Conservation (phyloP, 2,329 filamentous ascomycete species). For the Delphinella strobiligena region DNA sequence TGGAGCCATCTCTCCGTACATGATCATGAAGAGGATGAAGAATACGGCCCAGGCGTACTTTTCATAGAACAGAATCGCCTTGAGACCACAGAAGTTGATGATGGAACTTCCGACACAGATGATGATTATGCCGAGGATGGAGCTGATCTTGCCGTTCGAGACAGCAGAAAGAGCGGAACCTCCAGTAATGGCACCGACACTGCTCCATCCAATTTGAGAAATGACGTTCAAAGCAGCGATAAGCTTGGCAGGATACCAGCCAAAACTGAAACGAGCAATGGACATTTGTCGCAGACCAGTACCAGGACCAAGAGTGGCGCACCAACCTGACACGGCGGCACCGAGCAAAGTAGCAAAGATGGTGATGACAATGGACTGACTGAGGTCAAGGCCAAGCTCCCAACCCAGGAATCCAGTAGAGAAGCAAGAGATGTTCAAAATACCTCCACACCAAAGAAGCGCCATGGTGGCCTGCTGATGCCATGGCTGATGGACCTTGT, state of each 20-base stretch:
- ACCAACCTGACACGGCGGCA: slow-evolving; percentile 20
- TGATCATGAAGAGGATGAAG: slow-evolving; percentile 35
- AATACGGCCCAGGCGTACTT: slow-evolving; percentile 38
- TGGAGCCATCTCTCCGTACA: slow-evolving; percentile 34
- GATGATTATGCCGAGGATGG: slow-evolving; percentile 33
- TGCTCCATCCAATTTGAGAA: slow-evolving; percentile 32
- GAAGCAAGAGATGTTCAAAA: slow-evolving; percentile 24
- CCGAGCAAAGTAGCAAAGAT: slow-evolving; percentile 22
- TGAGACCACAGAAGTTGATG: slow-evolving; percentile 29
- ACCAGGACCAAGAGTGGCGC: slow-evolving; percentile 21
- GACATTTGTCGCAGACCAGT: slow-evolving; percentile 32
- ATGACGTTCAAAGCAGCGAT: slow-evolving; percentile 35
- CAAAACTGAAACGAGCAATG: slow-evolving; percentile 35
- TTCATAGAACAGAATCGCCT: slow-evolving; percentile 34
- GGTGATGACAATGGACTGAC: slow-evolving; percentile 23
- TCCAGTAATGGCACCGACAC: slow-evolving; percentile 31
- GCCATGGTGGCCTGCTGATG: slow-evolving; percentile 21
- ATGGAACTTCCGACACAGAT: slow-evolving; percentile 26
- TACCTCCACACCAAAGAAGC: slow-evolving; percentile 22
- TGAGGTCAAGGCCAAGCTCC: slow-evolving; percentile 35
- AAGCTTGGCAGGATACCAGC: slow-evolving; percentile 39
- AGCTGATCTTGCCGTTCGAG: slow-evolving; percentile 29
- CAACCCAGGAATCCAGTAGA: slow-evolving; percentile 34
- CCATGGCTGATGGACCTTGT: slow-evolving; percentile 31
- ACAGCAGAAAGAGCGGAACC: slow-evolving; percentile 30